Evolutionary conservation across 106 monocot species (phyloP).

Genomic region (Ottelia alismoides): DNA sequence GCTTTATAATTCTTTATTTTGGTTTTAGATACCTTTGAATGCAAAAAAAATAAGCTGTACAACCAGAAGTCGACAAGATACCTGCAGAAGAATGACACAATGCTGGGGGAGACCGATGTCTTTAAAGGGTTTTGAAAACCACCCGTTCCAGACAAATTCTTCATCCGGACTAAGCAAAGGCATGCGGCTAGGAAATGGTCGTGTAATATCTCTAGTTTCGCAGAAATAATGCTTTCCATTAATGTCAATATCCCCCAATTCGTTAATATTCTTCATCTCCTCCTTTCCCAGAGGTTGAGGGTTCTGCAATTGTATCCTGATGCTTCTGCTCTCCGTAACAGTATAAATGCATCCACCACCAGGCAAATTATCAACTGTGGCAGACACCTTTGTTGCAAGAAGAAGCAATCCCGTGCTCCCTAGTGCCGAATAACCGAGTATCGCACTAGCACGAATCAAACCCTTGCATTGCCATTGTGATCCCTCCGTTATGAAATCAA

Average conservation of each 20-base stretch:
- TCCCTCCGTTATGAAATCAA: slow-evolving; percentile 63
- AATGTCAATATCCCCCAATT: slow-evolving; percentile 78
- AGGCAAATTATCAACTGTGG: slow-evolving; percentile 58
- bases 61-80: slow-evolving; percentile 12
- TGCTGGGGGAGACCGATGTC: slow-evolving; percentile 81
- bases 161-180: slow-evolving; percentile 60
- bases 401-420: slow-evolving; percentile 73
- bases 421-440: slow-evolving; percentile 77
- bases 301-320: slow-evolving; percentile 72
- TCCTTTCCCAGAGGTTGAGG: slow-evolving; percentile 82
- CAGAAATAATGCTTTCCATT: slow-evolving; percentile 95
- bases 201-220: slow-evolving; percentile 88
- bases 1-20: too few relatives aligned
- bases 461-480: slow-evolving; percentile 57
- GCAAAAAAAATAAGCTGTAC: too few relatives aligned
- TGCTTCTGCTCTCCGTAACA: slow-evolving; percentile 80
- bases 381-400: slow-evolving; percentile 64
- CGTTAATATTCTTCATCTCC: slow-evolving; percentile 71
- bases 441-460: slow-evolving; percentile 52
- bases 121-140: slow-evolving; percentile 89
- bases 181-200: slow-evolving; percentile 80
- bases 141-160: slow-evolving; percentile 97
- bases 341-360: slow-evolving; percentile 89
- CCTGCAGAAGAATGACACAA: slow-evolving; percentile 90
- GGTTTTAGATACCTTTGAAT: too few relatives aligned